Percentiles rank a stretch among this genome's conserved stretches.
Evolutionary conservation across 129 eudicot genomes (phyloP).

Genomic region (Pseudognaphalium luteoalbum): DNA sequence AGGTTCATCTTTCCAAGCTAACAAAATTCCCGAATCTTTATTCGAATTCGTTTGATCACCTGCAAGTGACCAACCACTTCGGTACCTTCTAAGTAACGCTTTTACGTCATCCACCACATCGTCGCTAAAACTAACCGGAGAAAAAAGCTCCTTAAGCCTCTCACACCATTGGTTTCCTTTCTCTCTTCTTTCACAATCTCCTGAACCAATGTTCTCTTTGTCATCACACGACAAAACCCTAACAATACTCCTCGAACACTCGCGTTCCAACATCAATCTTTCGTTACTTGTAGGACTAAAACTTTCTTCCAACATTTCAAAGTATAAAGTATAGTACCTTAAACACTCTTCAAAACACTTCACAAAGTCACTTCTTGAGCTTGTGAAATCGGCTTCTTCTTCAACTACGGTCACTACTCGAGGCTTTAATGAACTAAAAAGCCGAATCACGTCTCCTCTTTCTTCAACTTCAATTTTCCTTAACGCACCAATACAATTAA

Average conservation of each 20-base stretch:
- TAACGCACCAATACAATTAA: conserved; percentile 73
- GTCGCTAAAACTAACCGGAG: conserved; percentile 51
- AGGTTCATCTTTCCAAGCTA: conserved; percentile 81
- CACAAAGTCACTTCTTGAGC: conserved; percentile 53
- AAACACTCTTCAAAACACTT: conserved; percentile 82
- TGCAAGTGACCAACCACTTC: conserved; percentile 60
- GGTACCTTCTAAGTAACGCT: conserved; percentile 77
- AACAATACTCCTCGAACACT: conserved; percentile 60
- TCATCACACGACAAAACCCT: conserved; percentile 70
- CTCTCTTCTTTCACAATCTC: conserved; percentile 68
- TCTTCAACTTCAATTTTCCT: conserved; percentile 52
- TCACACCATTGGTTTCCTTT: conserved; percentile 71
- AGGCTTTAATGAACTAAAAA: conserved; percentile 53
- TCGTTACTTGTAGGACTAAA: conserved; percentile 69
- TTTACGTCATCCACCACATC: conserved; percentile 73
- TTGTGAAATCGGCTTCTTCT: conserved; percentile 79
- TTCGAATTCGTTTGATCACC: conserved; percentile 33
- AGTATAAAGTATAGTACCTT: conserved; percentile 68
- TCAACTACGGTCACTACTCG: conserved; percentile 77
- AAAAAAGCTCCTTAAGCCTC: conserved; percentile 53
- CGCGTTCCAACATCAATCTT: conserved; percentile 69
- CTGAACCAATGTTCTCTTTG: conserved; percentile 30
- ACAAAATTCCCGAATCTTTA: conserved; percentile 50
- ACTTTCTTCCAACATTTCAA: conserved; percentile 88
- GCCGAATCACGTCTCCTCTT: conserved; percentile 45